Conservation (phyloP, 495 filamentous ascomycete genomes). For the Hypomontagnella monticulosa region DNA sequence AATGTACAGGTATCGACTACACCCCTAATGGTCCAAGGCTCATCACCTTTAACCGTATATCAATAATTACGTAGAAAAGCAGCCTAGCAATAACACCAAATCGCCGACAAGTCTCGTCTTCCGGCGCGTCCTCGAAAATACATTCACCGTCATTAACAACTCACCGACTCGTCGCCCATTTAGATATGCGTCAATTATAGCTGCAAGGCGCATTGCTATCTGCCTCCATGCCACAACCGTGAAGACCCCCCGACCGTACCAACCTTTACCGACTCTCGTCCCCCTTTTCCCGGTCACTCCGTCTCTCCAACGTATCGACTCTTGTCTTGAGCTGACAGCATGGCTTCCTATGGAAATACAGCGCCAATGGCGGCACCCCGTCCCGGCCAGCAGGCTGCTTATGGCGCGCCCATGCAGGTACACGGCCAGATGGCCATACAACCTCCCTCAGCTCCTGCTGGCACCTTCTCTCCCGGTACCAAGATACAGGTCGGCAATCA, state of each 20-base stretch:
- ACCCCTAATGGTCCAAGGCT: slow-evolving; percentile 8
- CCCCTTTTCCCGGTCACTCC: slow-evolving; percentile 13
- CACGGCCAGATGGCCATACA: slow-evolving; percentile 43
- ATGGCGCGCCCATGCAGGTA: slow-evolving; percentile 46
- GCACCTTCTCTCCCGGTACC: slow-evolving; percentile 91
- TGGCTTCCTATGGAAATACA: slow-evolving; percentile 59
- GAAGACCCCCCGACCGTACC: slow-evolving; percentile 31
- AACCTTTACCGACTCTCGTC: slow-evolving; percentile 35
- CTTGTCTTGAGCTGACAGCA: slow-evolving; percentile 25
- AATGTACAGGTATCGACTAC: neutral
- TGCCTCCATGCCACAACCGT: slow-evolving; percentile 42
- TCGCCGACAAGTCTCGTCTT: too few relatives aligned
- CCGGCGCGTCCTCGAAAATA: slow-evolving; percentile 3
- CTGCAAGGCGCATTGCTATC: slow-evolving; percentile 36
- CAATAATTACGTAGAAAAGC: neutral
- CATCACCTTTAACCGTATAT: slow-evolving; percentile 20
- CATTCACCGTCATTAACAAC: slow-evolving; percentile 10
- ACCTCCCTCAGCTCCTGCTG: slow-evolving; percentile 70
- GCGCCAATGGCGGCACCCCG: slow-evolving; percentile 49
- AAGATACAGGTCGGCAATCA: slow-evolving; percentile 95
- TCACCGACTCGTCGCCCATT: neutral
- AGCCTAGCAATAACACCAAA: slow-evolving; percentile 3
- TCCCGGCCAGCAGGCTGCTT: slow-evolving; percentile 48
- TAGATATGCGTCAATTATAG: slow-evolving; percentile 44
- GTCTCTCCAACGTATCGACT: slow-evolving; percentile 7